phyloP scores from a whole-genome alignment of 805 yeast genomes.

The Saturnispora hagleri region DNA sequence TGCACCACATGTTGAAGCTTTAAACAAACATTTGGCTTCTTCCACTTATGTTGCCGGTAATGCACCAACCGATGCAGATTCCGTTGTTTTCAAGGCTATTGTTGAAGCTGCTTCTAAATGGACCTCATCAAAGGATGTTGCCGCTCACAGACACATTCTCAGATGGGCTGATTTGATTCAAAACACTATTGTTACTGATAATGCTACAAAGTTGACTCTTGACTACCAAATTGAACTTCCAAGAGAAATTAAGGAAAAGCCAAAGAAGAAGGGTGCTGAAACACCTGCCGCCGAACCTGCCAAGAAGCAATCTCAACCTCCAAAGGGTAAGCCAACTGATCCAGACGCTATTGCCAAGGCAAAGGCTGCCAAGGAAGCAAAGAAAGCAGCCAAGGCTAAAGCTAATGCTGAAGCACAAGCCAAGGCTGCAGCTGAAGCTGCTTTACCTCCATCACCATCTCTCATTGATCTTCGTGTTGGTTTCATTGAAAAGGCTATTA shows the following conservation, averaged over 20 bases:
- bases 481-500: conserved; percentile 89
- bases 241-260: conserved; percentile 36
- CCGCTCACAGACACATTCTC: conserved; percentile 68
- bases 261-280: conserved; percentile 26
- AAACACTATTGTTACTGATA: conserved; percentile 38
- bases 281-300: conserved; percentile 12
- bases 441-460: conserved; percentile 68
- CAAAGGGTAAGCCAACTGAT: conserved; percentile 20
- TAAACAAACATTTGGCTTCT: conserved; percentile 62
- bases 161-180: conserved; percentile 93
- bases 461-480: conserved; percentile 92
- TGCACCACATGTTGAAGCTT: conserved; percentile 45
- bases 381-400: conserved; percentile 40
- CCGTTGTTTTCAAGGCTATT: conserved; percentile 55
- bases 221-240: conserved; percentile 59
- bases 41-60: conserved; percentile 66
- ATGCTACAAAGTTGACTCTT: conserved; percentile 38
- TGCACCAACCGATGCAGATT: conserved; percentile 61
- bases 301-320: conserved; percentile 10
- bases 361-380: conserved; percentile 32
- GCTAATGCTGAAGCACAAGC: conserved; percentile 47
- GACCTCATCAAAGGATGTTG: conserved; percentile 44
- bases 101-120: conserved; percentile 52
- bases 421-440: conserved; percentile 45
- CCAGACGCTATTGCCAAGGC: conserved; percentile 26